phyloP scores from a whole-genome alignment of 2,329 filamentous ascomycete species.

The Tolypocladium ophioglossoides region DNA sequence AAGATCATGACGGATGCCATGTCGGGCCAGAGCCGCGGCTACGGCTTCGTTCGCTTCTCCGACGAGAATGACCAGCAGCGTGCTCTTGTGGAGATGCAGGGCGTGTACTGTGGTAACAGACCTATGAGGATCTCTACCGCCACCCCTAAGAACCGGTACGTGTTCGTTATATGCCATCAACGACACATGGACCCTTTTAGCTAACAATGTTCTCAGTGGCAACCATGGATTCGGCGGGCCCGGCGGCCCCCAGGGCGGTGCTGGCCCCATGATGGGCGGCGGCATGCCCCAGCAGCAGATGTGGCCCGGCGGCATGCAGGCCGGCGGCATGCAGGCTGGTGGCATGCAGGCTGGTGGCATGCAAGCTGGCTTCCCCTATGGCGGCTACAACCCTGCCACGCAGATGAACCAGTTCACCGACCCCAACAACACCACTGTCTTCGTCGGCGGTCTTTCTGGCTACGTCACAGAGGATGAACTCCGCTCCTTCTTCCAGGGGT shows the following conservation, averaged over 20 bases:
- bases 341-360: slow-evolving; percentile 15
- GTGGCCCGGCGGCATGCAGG: no score
- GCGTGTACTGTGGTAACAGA: slow-evolving; percentile 95
- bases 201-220: slow-evolving; percentile 14
- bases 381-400: slow-evolving; percentile 36
- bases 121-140: slow-evolving; percentile 98
- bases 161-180: neutral
- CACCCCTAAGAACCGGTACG: slow-evolving; percentile 81
- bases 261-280: slow-evolving; percentile 32
- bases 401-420: slow-evolving; percentile 99
- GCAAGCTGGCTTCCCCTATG: slow-evolving; percentile 25
- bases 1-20: slow-evolving; percentile 99
- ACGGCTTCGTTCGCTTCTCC: slow-evolving; percentile 95
- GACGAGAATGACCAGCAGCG: slow-evolving; percentile 95
- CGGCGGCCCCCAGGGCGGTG: slow-evolving; percentile 27
- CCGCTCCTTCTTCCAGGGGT: slow-evolving; percentile 99
- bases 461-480: slow-evolving; percentile 99
- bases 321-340: no score
- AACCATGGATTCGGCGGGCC: slow-evolving; percentile 30
- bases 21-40: slow-evolving; percentile 92
- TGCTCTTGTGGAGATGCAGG: slow-evolving; percentile 95
- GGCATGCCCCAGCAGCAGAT: slow-evolving; percentile 36
- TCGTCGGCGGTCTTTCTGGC: slow-evolving; percentile 91
- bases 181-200: neutral
- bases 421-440: slow-evolving; percentile 98